Evolutionary conservation across 192 early-diverging fungal genomes (phyloP), one percentile per base, ranked within the genome.

Genomic region (Rhizoclosmatium sp.): DNA sequence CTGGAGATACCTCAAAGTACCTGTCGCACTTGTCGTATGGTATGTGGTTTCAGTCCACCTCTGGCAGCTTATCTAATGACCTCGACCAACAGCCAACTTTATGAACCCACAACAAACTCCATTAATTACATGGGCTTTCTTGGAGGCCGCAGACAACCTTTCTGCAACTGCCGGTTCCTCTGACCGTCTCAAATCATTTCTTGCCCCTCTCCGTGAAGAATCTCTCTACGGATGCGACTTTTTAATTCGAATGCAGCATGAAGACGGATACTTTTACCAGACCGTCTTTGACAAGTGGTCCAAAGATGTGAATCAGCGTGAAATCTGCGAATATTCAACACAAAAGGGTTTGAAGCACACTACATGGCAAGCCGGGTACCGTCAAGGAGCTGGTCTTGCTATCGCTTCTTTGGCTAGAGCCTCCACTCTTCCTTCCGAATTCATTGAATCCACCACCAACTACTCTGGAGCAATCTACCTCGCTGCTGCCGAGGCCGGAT

Each of bases 31-130:
- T 71, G 69, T 71, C 69, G 7, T 71, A 71, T 39, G 67, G 67
- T 69, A 69, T 16, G 67, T 69, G 3, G 2, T 49, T 21, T 12
- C n/a, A 39, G 9, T 64, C 31, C 23, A 1, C n/a, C 31, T 31
- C 31, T n/a, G 0, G 31, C 31, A 31, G 31, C 31, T 31, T 31
- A 31, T 31, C 31, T 31, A 31, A 31, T 31, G 31, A 31, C 31
- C 9, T 56, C 1, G 54, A 9, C 9, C 9, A 56, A 2, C 67
- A 72, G 72, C 72, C 56, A 75, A 64, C 72, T 75, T 75, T 39
- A 75, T 75, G 72, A 75, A 75, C 72, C 72, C 72, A 7, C 72
- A 75, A 41, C 72, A 75, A 39, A 75, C 72, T 44, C 72, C 72
- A 0, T 45, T 75, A 2, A 44, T 75, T 7, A 47, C 72, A 2